phyloP scores from a whole-genome alignment of 257 asterid species.

The Catharanthus roseus region DNA sequence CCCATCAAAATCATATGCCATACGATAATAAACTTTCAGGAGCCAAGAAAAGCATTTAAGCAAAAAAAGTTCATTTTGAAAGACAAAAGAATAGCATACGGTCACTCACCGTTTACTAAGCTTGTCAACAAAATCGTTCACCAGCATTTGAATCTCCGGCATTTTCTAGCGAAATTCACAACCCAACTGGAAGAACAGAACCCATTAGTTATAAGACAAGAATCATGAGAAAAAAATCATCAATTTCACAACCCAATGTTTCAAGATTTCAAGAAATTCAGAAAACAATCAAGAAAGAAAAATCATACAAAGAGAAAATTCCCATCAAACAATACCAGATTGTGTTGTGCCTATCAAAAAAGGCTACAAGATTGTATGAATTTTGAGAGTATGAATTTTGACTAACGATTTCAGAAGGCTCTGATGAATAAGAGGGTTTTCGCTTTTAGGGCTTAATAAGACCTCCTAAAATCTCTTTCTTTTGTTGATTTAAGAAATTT shows the following conservation, averaged over 20 bases:
- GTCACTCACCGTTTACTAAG: slow-evolving; percentile 58
- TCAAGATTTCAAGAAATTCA: not conserved
- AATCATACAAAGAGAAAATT: not conserved
- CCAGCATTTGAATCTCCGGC: slow-evolving; percentile 63
- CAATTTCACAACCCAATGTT: too few relatives aligned
- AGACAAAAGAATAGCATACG: not conserved
- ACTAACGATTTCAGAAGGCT: not conserved
- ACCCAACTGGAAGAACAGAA: not conserved
- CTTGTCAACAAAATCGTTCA: slow-evolving; percentile 59
- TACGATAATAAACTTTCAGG: not conserved
- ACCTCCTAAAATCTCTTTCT: not conserved
- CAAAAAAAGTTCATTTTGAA: not conserved
- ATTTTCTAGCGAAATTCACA: slow-evolving; percentile 15
- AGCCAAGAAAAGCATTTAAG: not conserved
- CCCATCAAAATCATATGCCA: not conserved
- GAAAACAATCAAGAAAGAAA: not conserved
- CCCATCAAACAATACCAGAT: too few relatives aligned
- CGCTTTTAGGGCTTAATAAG: not conserved
- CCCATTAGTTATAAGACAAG: not conserved
- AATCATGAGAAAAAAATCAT: not conserved
- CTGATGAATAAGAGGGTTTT: not conserved
- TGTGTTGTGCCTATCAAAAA: not conserved
- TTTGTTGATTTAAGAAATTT: not conserved
- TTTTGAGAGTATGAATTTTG: not conserved
- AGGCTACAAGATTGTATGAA: not conserved